Conservation (phyloP, 306 rosid species). For the Dryas drummondii region DNA sequence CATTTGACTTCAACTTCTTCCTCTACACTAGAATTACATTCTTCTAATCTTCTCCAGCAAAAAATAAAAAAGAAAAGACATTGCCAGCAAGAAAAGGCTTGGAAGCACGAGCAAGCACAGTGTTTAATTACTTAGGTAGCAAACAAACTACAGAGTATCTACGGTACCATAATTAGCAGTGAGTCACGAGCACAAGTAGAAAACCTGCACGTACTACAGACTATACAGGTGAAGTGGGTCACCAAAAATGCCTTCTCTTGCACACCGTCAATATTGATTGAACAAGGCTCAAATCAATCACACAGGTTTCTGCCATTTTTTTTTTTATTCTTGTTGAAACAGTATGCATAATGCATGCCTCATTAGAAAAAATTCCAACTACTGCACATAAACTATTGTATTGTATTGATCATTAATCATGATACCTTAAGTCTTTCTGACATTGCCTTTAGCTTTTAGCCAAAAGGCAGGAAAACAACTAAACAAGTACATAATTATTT, state of each 20-base stretch:
- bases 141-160: slow-evolving; percentile 23
- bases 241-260: background rate
- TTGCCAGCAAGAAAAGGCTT: slow-evolving; percentile 17
- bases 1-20: too few relatives aligned
- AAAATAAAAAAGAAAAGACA: slow-evolving; percentile 8
- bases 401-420: background rate
- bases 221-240: slow-evolving; percentile 9
- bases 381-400: background rate
- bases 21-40: too few relatives aligned
- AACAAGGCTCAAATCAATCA: too few relatives aligned
- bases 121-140: background rate
- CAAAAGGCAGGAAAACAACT: background rate
- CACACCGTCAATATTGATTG: too few relatives aligned
- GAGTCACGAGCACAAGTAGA: slow-evolving; percentile 23
- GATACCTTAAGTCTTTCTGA: background rate
- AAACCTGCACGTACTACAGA: background rate
- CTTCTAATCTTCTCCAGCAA: too few relatives aligned
- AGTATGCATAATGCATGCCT: background rate
- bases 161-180: background rate
- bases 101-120: background rate
- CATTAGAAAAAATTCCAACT: background rate
- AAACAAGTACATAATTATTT: background rate
- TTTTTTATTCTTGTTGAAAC: background rate
- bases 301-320: background rate
- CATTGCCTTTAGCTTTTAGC: background rate